Evolutionary conservation across 257 asterid genomes (phyloP).

Genomic region (Capsicum chinense): DNA sequence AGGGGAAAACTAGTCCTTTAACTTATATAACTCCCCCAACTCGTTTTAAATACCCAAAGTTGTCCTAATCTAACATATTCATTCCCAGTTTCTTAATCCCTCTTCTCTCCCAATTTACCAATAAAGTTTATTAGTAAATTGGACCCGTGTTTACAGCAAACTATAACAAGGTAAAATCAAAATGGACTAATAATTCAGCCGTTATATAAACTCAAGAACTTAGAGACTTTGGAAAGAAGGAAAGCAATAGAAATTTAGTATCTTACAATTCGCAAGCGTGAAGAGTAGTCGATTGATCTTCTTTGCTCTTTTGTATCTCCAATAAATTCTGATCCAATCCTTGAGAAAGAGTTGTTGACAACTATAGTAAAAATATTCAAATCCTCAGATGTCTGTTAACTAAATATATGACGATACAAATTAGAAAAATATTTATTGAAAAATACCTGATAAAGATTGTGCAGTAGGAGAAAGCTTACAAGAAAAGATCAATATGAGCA

Average conservation of each 20-base stretch:
- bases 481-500: not conserved
- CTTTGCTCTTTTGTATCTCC: not conserved
- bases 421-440: not conserved
- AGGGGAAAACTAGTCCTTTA: too few relatives aligned
- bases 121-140: too few relatives aligned
- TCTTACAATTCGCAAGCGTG: not conserved
- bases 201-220: not conserved
- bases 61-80: too few relatives aligned
- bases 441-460: not conserved
- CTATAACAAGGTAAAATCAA: not conserved
- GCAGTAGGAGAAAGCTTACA: not conserved
- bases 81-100: too few relatives aligned
- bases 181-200: not conserved
- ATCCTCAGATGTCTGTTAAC: too few relatives aligned
- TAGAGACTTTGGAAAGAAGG: not conserved
- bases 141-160: not conserved
- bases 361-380: too few relatives aligned
- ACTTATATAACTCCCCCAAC: too few relatives aligned
- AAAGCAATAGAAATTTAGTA: not conserved
- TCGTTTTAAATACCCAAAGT: too few relatives aligned
- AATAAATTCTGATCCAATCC: too few relatives aligned
- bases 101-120: too few relatives aligned
- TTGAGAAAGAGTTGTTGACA: too few relatives aligned
- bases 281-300: not conserved
- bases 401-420: too few relatives aligned